Evolutionary conservation across 2,329 filamentous ascomycete species (phyloP).

Genomic region (Talaromyces sp.): DNA sequence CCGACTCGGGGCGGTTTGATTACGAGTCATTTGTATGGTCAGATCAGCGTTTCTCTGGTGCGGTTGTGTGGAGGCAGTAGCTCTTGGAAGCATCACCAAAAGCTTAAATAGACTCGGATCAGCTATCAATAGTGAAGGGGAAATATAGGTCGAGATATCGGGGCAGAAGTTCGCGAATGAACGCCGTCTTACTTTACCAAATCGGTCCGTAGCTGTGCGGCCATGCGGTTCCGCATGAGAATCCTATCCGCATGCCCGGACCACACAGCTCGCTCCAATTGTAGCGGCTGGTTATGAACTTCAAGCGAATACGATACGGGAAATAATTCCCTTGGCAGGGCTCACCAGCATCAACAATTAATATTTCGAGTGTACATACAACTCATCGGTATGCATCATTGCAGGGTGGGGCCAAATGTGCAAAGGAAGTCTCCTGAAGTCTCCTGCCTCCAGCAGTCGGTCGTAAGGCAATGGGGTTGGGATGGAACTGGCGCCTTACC

Average conservation of each 20-base stretch:
- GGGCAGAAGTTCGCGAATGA: not conserved
- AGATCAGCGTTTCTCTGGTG: not conserved
- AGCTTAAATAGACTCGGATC: not conserved
- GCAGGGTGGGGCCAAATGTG: not conserved
- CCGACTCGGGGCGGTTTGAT: slow-evolving; percentile 2
- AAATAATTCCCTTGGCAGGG: not conserved
- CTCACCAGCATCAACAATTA: not conserved
- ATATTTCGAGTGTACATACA: not conserved
- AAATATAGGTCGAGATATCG: not conserved
- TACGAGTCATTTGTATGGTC: not conserved
- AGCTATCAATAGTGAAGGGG: not conserved
- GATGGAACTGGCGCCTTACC: not conserved
- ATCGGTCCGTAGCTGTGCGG: not conserved
- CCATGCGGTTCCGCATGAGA: slow-evolving; percentile 13
- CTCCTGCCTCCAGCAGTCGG: not conserved
- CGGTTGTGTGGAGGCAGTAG: not conserved
- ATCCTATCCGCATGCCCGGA: slow-evolving; percentile 9
- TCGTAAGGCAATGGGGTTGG: not conserved
- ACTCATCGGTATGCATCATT: not conserved
- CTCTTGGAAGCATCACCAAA: not conserved
- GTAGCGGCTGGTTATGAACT: not conserved
- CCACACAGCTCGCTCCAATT: not conserved
- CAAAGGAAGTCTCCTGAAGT: not conserved
- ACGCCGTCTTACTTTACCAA: not conserved
- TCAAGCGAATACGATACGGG: not conserved